Base-by-base conservation (phyloP, 768 basidiomycete species). In the Naganishia vishniacii region DNA sequence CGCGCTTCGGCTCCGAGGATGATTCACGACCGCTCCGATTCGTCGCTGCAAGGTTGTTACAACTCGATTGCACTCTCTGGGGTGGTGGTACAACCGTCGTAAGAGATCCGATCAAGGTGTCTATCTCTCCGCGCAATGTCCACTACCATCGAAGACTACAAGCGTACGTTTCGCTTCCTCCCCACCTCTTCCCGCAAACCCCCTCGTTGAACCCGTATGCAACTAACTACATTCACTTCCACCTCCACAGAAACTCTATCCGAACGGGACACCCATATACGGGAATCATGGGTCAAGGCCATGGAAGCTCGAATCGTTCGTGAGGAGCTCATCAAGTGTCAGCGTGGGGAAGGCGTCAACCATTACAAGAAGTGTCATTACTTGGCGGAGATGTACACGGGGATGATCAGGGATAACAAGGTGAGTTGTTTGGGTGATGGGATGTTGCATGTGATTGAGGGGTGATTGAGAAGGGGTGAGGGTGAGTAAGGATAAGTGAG, bases 231-330 rank as follows among this genome's bases (percentile, higher is more conserved):
- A n/a, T n/a, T n/a, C n/a, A 9, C n/a, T 44, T n/a, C 26, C 37
- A 9, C 18, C 12, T n/a, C 12, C 26, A 1, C 61, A 67, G 65
- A 67, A 20, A 62, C 51, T 25, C 51, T 65, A 16, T 60, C 42
- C 41, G 67, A 64, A 18, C 86, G 88, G 42, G 91, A 94, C 66
- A 79, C 84, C 48, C 80, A 83, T 77, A 81, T 97, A 73, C 85
- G 88, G 58, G 92, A 97, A 80, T 88, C 89, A 56, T 98, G 93
- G 93, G 83, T 95, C 32, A 87, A 86, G 70, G 86, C 89, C 23
- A 94, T 97, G 91, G 92, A 95, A 78, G 84, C 85, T 32, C 85
- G 88, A 49, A 81, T 98, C 64, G 90, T 95, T 48, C 85, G 85
- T 66, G 87, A 89, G 64, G 89, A 93, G 77, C 84, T 98, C 61